Percentiles rank a stretch among this genome's conserved stretches.
These are phyloP conservation scores for Chytridiales sp. DNA, from an alignment of 371 early-diverging fungal species.

Conservation along the genomic window DNA sequence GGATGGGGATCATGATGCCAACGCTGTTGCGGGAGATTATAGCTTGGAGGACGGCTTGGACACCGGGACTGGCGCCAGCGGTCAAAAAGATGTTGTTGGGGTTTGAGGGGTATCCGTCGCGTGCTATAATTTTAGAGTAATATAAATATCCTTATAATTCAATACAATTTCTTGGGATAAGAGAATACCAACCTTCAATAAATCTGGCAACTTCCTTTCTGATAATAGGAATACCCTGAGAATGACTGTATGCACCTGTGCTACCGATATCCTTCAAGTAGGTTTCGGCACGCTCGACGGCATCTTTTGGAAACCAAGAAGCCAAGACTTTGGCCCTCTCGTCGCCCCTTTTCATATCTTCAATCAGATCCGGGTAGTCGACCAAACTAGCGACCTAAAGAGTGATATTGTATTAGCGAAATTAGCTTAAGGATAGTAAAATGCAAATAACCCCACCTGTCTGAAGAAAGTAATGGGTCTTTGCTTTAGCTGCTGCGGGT, in stretches of 20 bases:
- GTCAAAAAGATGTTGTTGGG: slow-evolving; percentile 89
- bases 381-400: slow-evolving; percentile 76
- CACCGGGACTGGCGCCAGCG: slow-evolving; percentile 78
- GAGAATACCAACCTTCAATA: slow-evolving; percentile 47
- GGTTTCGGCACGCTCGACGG: slow-evolving; percentile 76
- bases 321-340: slow-evolving; percentile 64
- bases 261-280: slow-evolving; percentile 66
- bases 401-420: neutral
- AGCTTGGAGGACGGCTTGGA: slow-evolving; percentile 82
- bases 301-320: slow-evolving; percentile 60
- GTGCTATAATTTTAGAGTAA: slow-evolving; percentile 39
- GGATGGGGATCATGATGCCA: slow-evolving; percentile 97
- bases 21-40: slow-evolving; percentile 74
- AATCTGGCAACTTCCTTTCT: slow-evolving; percentile 86
- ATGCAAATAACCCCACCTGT: slow-evolving; percentile 63
- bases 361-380: slow-evolving; percentile 83
- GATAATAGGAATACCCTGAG: slow-evolving; percentile 84
- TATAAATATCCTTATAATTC: neutral
- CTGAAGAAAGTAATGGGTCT: slow-evolving; percentile 96
- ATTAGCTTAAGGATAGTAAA: neutral
- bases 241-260: slow-evolving; percentile 84
- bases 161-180: neutral
- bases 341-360: slow-evolving; percentile 39
- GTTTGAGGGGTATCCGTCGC: slow-evolving; percentile 84
- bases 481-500: slow-evolving; percentile 94